Base-by-base conservation (phyloP, 1,139 yeast species). In the Debaryomyces sp. region DNA sequence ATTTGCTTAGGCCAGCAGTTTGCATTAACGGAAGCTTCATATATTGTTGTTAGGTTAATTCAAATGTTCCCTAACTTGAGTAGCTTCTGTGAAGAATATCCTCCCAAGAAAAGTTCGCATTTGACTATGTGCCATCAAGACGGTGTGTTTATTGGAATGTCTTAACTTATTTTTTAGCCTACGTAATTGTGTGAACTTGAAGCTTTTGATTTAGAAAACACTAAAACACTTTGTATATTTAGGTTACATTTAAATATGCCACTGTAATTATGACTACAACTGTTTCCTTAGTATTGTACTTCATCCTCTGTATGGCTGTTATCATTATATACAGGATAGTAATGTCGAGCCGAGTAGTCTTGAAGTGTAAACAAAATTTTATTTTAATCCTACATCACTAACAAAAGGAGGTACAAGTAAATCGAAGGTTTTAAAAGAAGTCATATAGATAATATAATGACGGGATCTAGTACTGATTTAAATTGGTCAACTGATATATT, bases 1-100 rank as follows among this genome's bases (percentile, higher is more conserved):
- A 80, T 81, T 48, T 81, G 86, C 56, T 66, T 81, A 44, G 86
- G 85, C 15, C 85, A 81, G 62, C 85, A 80, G 59, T 79, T 77
- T 62, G 85, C 84, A 1, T 70, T 81, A 50, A 79, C 84, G 15
- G 86, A 81, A 61, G 80, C 82, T 4, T 68, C 78, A 3, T 80
- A 78, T 52, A 72, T 75, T 8, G 54, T 75, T 35, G 70, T 68
- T 13, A 64, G 84, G 48, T 58, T 81, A 44, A 60, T 64, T 27
- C 81, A 76, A 59, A 53, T 56, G 44, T 66, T 65, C 49, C 57
- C 60, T 10, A 54, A 58, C 38, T 51, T 58, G 15, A 30, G 23
- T 5, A 47, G 55, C 23, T 49, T 53, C 41, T 35, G 51, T 34
- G 48, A 47, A n/a, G 61, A 52, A 22, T 69, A 69, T 48, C 77